Evolutionary conservation across 192 early-diverging fungal species (phyloP).

Genomic region (Coemansia sp.): DNA sequence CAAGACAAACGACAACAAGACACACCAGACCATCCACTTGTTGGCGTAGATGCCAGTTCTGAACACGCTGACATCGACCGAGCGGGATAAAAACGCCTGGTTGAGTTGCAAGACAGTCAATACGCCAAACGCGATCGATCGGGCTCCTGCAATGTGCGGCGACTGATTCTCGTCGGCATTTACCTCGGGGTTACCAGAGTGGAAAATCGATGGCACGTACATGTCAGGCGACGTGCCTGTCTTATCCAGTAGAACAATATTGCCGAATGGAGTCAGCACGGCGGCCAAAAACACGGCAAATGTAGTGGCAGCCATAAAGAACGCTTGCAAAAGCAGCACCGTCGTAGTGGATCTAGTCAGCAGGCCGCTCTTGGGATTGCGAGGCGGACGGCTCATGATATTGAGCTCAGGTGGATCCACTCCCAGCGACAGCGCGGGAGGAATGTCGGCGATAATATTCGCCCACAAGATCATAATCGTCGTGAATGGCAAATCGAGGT

Average conservation of each 20-base stretch:
- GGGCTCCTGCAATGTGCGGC: slow-evolving; percentile 53
- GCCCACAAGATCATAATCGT: slow-evolving; percentile 96
- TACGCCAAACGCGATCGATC: slow-evolving; percentile 69
- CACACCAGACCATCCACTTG: slow-evolving; percentile 78
- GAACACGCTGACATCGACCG: slow-evolving; percentile 74
- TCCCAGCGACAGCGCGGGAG: slow-evolving; percentile 93
- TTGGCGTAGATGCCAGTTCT: slow-evolving; percentile 75
- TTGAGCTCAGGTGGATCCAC: slow-evolving; percentile 85
- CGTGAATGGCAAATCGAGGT: slow-evolving; percentile 85
- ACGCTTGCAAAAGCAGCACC: slow-evolving; percentile 74
- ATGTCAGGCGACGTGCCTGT: slow-evolving; percentile 19
- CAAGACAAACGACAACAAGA: slow-evolving; percentile 67
- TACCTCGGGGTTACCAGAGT: slow-evolving; percentile 45
- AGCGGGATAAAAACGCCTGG: slow-evolving; percentile 85
- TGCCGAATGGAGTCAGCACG: slow-evolving; percentile 54
- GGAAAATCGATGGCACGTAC: slow-evolving; percentile 53
- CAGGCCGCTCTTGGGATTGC: slow-evolving; percentile 75
- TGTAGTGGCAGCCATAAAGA: slow-evolving; percentile 67
- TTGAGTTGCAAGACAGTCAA: slow-evolving; percentile 87
- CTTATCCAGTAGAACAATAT: slow-evolving; percentile 30
- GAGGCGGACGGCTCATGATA: slow-evolving; percentile 84
- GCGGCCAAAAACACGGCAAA: slow-evolving; percentile 66
- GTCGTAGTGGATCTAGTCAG: slow-evolving; percentile 64
- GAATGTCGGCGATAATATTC: slow-evolving; percentile 97
- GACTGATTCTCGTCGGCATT: slow-evolving; percentile 47